Conservation (phyloP, 257 asterid species). For the Fraxinus excelsior region DNA sequence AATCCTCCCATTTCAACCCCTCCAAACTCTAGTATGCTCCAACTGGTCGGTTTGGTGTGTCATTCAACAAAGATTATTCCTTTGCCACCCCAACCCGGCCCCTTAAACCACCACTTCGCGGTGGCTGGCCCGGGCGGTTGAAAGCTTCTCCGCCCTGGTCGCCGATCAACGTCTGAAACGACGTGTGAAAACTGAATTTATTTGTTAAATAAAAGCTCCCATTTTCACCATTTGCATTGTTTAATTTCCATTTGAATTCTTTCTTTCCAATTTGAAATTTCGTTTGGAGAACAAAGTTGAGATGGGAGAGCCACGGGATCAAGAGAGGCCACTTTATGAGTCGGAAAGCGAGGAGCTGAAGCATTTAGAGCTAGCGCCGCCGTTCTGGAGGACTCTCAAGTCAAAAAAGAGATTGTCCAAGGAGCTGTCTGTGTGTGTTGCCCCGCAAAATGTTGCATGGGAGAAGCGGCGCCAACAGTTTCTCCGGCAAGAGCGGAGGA, state of each 20-base stretch:
- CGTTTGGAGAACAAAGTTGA: not conserved
- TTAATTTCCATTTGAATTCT: not conserved
- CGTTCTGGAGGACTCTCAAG: slow-evolving; percentile 56
- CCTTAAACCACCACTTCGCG: slow-evolving; percentile 20
- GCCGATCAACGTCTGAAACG: slow-evolving; percentile 20
- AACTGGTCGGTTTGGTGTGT: slow-evolving; percentile 17
- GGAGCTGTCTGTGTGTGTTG: slow-evolving; percentile 72
- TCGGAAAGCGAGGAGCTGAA: slow-evolving; percentile 61
- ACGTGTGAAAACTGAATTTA: not conserved
- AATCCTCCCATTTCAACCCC: slow-evolving; percentile 20
- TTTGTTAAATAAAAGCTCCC: not conserved
- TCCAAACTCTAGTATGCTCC: slow-evolving; percentile 18
- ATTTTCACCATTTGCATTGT: not conserved
- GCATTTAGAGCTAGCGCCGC: slow-evolving; percentile 70
- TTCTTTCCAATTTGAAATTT: not conserved
- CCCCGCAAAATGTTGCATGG: slow-evolving; percentile 71
- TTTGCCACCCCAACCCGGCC: not conserved
- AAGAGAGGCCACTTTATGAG: slow-evolving; percentile 29
- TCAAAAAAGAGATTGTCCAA: slow-evolving; percentile 47
- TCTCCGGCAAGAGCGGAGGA: slow-evolving; percentile 49
- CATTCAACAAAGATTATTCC: not conserved
- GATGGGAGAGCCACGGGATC: slow-evolving; percentile 29
- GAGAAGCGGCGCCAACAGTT: slow-evolving; percentile 71
- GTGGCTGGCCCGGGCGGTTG: slow-evolving; percentile 67
- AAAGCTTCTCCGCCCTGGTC: slow-evolving; percentile 48